phyloP scores from a whole-genome alignment of 306 rosid genomes.

The Luffa aegyptiaca region DNA sequence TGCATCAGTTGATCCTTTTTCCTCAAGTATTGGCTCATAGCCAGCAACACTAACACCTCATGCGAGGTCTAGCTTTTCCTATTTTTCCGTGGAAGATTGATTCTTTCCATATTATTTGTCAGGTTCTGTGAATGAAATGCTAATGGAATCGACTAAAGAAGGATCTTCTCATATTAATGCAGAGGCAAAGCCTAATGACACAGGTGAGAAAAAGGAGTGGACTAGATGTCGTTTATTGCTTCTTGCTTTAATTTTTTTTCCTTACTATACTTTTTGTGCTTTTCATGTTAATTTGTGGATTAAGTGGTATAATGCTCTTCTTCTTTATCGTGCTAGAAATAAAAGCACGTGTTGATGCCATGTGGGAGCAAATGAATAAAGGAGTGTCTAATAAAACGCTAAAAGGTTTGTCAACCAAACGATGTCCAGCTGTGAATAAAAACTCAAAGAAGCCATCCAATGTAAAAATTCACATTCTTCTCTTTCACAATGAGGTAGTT shows the following conservation, averaged over 20 bases:
- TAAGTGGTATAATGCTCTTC: constrained; percentile 7
- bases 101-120: constrained; percentile 11
- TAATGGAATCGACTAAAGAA: constrained; percentile 33
- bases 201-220: constrained; percentile 29
- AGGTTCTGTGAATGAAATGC: constrained; percentile 40
- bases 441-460: constrained; percentile 48
- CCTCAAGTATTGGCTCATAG: not conserved
- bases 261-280: not conserved
- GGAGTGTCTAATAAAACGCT: constrained; percentile 53
- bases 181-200: constrained; percentile 31
- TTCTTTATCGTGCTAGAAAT: constrained; percentile 32
- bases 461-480: constrained; percentile 35
- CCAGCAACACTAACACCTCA: not conserved
- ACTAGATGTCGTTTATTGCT: not conserved
- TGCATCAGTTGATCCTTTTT: not conserved
- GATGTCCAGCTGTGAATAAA: constrained; percentile 27
- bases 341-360: constrained; percentile 70
- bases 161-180: constrained; percentile 25
- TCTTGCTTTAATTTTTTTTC: not conserved
- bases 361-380: constrained; percentile 94
- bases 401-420: constrained; percentile 37
- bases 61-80: not conserved
- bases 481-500: not conserved
- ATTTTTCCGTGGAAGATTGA: not conserved
- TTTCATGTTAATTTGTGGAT: constrained; percentile 6